A percentile compares a stretch with the other conserved stretches of the same genome.
Evolutionary conservation across 164 flowering plant genomes (phyloP).

Genomic region (Cinnamomum chago): DNA sequence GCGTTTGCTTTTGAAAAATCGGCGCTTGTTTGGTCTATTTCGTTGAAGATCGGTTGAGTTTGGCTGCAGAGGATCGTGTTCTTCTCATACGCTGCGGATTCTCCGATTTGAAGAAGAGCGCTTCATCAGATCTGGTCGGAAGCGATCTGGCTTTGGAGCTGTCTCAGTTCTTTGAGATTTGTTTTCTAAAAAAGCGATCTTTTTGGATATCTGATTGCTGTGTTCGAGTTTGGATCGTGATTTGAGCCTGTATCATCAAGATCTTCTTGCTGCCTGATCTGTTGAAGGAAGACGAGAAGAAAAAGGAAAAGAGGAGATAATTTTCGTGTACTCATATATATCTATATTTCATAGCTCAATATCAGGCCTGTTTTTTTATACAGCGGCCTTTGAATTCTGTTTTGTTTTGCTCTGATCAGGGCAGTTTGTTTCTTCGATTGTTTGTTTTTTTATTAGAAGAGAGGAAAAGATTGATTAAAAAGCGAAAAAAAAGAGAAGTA

Average conservation of each 20-base stretch:
- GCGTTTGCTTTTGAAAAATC: too few species aligned
- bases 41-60: not conserved
- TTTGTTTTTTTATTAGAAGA: not conserved
- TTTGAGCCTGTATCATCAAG: not conserved
- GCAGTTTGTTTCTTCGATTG: conserved; percentile 1
- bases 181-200: too few species aligned
- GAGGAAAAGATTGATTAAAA: conserved; percentile 2
- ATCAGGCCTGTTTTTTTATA: conserved; percentile 9
- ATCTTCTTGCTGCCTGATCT: not conserved
- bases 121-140: not conserved
- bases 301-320: not conserved
- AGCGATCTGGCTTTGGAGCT: not conserved
- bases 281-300: not conserved
- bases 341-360: conserved; percentile 1
- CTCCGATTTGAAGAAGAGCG: not conserved
- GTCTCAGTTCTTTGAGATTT: too few species aligned
- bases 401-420: conserved; percentile 6
- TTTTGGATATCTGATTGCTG: not conserved
- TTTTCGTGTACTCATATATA: not conserved
- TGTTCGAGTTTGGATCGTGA: not conserved
- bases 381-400: conserved; percentile 1
- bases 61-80: not conserved
- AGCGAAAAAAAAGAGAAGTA: conserved; percentile 15
- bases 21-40: too few species aligned
- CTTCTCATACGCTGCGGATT: not conserved